These are phyloP conservation scores for Diutina siamensis DNA, from an alignment of 1,139 yeast genomes.

Conservation along the genomic window DNA sequence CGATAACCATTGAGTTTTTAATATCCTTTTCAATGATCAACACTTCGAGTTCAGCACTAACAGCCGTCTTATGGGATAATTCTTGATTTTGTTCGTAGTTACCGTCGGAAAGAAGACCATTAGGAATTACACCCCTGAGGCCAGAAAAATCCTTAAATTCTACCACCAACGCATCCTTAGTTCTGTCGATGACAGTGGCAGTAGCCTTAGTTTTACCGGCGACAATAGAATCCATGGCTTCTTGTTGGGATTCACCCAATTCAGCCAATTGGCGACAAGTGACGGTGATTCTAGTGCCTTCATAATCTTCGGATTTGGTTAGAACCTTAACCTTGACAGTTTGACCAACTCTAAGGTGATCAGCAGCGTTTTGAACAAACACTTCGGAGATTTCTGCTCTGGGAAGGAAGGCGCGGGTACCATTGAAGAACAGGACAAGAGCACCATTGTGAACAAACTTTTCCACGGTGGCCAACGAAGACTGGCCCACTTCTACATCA, in stretches of 20 bases:
- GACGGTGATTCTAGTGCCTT: constrained; percentile 48
- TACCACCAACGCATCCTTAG: constrained; percentile 52
- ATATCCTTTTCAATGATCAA: constrained; percentile 60
- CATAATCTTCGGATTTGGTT: constrained; percentile 35
- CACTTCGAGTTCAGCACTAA: constrained; percentile 51
- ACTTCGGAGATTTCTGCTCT: constrained; percentile 85
- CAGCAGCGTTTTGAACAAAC: constrained; percentile 64
- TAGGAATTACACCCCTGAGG: constrained; percentile 60
- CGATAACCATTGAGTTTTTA: constrained; percentile 46
- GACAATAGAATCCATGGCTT: constrained; percentile 34
- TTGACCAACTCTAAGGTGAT: constrained; percentile 75
- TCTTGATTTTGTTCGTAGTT: constrained; percentile 65
- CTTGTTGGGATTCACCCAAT: constrained; percentile 36
- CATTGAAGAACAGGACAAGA: constrained; percentile 72
- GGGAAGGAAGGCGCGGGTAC: constrained; percentile 70
- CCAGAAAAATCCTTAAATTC: constrained; percentile 33
- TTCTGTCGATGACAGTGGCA: constrained; percentile 63
- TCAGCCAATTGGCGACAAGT: constrained; percentile 61
- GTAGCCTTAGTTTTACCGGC: constrained; percentile 54
- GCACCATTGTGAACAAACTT: constrained; percentile 69
- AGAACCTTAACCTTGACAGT: constrained; percentile 64
- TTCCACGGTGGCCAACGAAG: constrained; percentile 67
- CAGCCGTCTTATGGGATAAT: constrained; percentile 39
- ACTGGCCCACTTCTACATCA: constrained; percentile 45
- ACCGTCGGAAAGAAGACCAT: constrained; percentile 70